Evolutionary conservation across 208 protist genomes (phyloP).

Genomic region (Leishmania guyanensis): DNA sequence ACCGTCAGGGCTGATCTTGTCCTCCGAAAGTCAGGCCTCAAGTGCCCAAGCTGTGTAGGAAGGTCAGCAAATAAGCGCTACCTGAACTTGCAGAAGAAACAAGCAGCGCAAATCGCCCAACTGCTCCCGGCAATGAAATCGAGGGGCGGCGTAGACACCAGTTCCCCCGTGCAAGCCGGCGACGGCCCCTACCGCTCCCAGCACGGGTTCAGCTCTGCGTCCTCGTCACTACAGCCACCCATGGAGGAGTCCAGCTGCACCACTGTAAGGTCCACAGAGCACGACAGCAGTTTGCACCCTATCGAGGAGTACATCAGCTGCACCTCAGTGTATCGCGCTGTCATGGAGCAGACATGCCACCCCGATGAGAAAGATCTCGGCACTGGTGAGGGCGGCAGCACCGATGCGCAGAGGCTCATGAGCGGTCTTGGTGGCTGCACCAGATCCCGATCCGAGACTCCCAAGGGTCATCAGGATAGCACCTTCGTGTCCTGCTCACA

Average conservation of each 20-base stretch:
- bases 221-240: conserved; percentile 8
- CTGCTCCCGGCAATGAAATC: neutral
- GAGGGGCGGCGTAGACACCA: neutral
- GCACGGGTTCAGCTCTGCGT: neutral
- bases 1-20: conserved; percentile 41
- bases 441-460: neutral
- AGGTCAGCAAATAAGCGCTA: conserved; percentile 47
- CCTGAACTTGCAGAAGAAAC: conserved; percentile 41
- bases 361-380: too few species aligned
- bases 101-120: conserved; percentile 37
- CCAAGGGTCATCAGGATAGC: neutral
- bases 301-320: conserved; percentile 73
- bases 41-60: conserved; percentile 56
- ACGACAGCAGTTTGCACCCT: conserved; percentile 13
- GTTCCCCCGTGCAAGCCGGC: neutral
- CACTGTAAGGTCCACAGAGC: neutral
- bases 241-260: neutral
- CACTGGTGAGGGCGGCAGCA: neutral
- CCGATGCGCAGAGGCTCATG: neutral
- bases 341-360: neutral
- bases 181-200: neutral
- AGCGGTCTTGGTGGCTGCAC: too few species aligned
- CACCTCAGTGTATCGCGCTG: conserved; percentile 46
- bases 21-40: conserved; percentile 53
- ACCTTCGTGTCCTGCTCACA: neutral